Percentiles rank a stretch among this genome's conserved stretches.
Conservation (phyloP, 2,329 filamentous ascomycete genomes). For the Coniochaeta sp. region DNA sequence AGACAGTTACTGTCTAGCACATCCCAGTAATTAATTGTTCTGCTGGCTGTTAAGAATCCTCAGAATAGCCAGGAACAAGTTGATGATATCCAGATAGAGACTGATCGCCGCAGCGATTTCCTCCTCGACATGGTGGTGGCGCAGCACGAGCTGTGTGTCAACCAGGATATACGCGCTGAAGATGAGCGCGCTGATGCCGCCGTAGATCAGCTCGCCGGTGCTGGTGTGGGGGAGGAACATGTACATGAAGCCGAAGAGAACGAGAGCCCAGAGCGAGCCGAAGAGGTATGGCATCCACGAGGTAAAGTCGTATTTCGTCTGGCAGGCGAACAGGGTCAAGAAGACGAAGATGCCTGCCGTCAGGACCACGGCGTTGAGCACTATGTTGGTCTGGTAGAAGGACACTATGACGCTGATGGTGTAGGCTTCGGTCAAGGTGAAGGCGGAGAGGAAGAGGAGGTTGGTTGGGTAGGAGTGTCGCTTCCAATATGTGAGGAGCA, state of each 20-base stretch:
- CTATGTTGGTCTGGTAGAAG: slow-evolving; percentile 76
- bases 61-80: slow-evolving; percentile 92
- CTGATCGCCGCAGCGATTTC: slow-evolving; percentile 94
- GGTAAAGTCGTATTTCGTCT: slow-evolving; percentile 97
- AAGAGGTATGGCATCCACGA: slow-evolving; percentile 95
- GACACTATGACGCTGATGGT: slow-evolving; percentile 86
- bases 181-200: slow-evolving; percentile 71
- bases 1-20: background rate
- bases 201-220: slow-evolving; percentile 79
- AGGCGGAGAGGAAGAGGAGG: slow-evolving; percentile 81
- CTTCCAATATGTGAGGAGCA: slow-evolving; percentile 90
- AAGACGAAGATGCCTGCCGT: slow-evolving; percentile 78
- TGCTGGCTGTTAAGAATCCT: slow-evolving; percentile 93
- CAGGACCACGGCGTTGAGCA: slow-evolving; percentile 82
- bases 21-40: slow-evolving; percentile 60
- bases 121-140: slow-evolving; percentile 95
- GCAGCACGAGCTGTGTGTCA: slow-evolving; percentile 91
- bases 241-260: slow-evolving; percentile 90
- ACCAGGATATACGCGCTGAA: slow-evolving; percentile 95
- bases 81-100: slow-evolving; percentile 92
- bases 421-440: slow-evolving; percentile 91
- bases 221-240: slow-evolving; percentile 80
- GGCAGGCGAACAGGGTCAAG: slow-evolving; percentile 83
- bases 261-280: slow-evolving; percentile 78
- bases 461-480: slow-evolving; percentile 93